Base-by-base conservation (phyloP, 495 filamentous ascomycete genomes). In the Filosporella fistucella region DNA sequence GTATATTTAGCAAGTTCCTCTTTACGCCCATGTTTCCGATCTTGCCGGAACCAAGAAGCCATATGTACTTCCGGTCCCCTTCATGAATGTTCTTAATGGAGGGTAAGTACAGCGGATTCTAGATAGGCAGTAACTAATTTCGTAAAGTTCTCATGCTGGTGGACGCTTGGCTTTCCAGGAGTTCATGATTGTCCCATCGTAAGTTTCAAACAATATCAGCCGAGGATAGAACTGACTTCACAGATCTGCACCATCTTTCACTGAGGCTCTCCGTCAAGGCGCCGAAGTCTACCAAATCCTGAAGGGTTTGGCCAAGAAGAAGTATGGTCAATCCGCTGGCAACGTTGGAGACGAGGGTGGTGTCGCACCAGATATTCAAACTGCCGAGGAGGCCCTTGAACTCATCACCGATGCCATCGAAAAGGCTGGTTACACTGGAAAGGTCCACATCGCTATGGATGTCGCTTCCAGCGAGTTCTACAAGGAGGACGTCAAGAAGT, bases 21-120 rank as follows among this genome's bases (percentile, higher is more conserved):
- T 99, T 54, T 99, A 97, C 67, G 89, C 87, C 57, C 94, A 99
- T 75, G 83, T 99, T 68, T 96, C 93, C 63, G 94, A 97, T 70
- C 87, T 99, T 58, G 90, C 94, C 49, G 93, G 90, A 55, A 97
- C 93, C 69, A 96, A 97, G 86, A 96, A 99, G 85, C 94, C 94
- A 62, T 99, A 95, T 63, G 94, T 99, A 51, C 85, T 99, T 10
- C 94, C 94, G 44, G 94, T 99, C 47, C 94, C 94, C 54, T 99
- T 99, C 86, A 88, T 90, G 89, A 99, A 99, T 76, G 94, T 99
- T 64, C 80, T 99, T 52, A 99, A 99, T 72, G 94, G 94, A 73
- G 93, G 93, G 65, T 74, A 59, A 52, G 67, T 65, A n/a, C 25
- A 11, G 8, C 23, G 16, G 16, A 16, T 12, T n/a, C 1, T 20